These are phyloP conservation scores for Suillus clintonianus DNA, from an alignment of 768 basidiomycete species.

Conservation along the genomic window DNA sequence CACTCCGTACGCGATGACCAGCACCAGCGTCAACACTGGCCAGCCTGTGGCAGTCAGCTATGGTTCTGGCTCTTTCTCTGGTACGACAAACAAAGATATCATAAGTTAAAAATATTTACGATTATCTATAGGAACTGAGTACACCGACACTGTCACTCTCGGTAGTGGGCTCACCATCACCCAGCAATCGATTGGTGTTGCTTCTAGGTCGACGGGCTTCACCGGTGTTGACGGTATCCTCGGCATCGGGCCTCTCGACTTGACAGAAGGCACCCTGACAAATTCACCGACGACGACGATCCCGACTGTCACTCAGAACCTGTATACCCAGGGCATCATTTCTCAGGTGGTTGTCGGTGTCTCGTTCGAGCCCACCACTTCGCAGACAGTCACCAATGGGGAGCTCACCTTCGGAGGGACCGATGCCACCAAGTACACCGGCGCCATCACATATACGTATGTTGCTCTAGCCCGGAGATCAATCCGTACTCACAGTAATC, in stretches of 20 bases:
- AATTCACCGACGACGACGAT: slow-evolving; percentile 23
- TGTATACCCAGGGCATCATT: slow-evolving; percentile 44
- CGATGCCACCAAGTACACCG: slow-evolving; percentile 27
- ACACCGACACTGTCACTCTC: slow-evolving; percentile 56
- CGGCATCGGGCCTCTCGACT: slow-evolving; percentile 60
- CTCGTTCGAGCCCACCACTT: slow-evolving; percentile 49
- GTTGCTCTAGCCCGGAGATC: slow-evolving; percentile 6
- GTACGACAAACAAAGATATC: slow-evolving; percentile 25
- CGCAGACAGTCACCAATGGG: slow-evolving; percentile 39
- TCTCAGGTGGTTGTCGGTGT: slow-evolving; percentile 44
- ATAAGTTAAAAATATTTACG: too few relatives aligned
- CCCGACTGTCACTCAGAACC: slow-evolving; percentile 61
- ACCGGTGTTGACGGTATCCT: slow-evolving; percentile 61
- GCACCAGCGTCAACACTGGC: slow-evolving; percentile 49
- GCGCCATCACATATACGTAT: slow-evolving; percentile 44
- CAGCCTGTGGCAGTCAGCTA: slow-evolving; percentile 57
- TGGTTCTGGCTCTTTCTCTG: slow-evolving; percentile 61
- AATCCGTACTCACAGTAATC: not conserved
- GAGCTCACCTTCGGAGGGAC: slow-evolving; percentile 53
- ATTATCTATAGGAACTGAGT: slow-evolving; percentile 39
- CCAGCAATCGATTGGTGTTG: slow-evolving; percentile 66
- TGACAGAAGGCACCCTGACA: slow-evolving; percentile 45
- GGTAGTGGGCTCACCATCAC: slow-evolving; percentile 50
- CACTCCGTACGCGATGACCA: slow-evolving; percentile 46
- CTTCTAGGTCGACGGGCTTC: slow-evolving; percentile 44